Evolutionary conservation across 2,329 filamentous ascomycete genomes (phyloP), one percentile per base, ranked within the genome.

Genomic region (Hymenoscyphus infarciens): DNA sequence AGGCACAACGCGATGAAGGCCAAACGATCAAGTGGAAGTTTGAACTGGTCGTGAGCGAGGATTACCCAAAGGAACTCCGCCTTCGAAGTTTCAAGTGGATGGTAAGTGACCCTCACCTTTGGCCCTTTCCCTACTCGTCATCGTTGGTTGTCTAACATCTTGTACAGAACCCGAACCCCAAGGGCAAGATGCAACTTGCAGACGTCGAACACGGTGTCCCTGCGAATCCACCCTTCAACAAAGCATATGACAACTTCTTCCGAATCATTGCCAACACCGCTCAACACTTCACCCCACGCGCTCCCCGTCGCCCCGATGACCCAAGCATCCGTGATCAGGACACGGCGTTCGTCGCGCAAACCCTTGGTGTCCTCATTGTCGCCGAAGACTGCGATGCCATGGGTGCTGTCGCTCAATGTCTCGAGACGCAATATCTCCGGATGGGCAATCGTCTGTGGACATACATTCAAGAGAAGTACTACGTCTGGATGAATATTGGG

Each of bases 241-340:
- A 64, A 16, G 59, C 64, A 8, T 73, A 74, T 45, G 71, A 74
- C 42, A 73, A 70, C 13, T 64, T 74, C 49, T 73, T 74, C 62
- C 59, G 59, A 11, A 61, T 61, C 27, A 55, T 61, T 8, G 16
- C 39, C 19, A 25, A 49, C 49, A 55, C 10, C 22, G 33, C 49
- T 10, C 31, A n/a, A 19, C 27, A 31, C 38, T 38, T 61, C 22
- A 15, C 19, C 10, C 16, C 35, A 13, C 57, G 63, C 6, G 67
- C 65, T 54, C 29, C 72, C 10, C 71, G 69, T 54, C 65, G 64
- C 29, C 31, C 70, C 6, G 57, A 63, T 0, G 68, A 69, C 3
- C 52, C 56, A 8, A 63, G 71, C 52, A 57, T 45, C 2, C n/a
- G n/a, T 22, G 27, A 35, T 19, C 49, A 61, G 10, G 54, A 63